A percentile compares a stretch with the other conserved stretches of the same genome.
Conservation (phyloP, 2,329 filamentous ascomycete genomes). For the Pseudogymnoascus sp. region DNA sequence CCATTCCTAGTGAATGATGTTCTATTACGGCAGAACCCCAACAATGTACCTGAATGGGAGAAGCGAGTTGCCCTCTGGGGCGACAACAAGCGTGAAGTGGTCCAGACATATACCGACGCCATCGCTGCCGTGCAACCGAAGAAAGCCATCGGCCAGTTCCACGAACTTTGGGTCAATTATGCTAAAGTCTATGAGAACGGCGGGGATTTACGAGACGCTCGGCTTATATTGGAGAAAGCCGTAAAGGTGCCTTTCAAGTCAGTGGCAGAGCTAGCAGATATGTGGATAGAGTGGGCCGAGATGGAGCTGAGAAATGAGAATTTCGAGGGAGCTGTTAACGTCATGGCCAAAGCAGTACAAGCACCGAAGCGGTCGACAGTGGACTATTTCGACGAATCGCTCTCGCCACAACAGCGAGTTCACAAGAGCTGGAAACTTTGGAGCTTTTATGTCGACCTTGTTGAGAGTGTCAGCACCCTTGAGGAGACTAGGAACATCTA, state of each 20-base stretch:
- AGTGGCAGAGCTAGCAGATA: conserved; percentile 91
- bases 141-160: conserved; percentile 86
- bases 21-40: conserved; percentile 85
- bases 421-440: conserved; percentile 99
- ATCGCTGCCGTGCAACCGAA: conserved; percentile 91
- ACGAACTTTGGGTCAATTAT: conserved; percentile 93
- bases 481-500: conserved; percentile 93
- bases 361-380: conserved; percentile 96
- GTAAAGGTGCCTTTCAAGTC: conserved; percentile 97
- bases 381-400: conserved; percentile 95
- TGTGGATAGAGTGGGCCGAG: conserved; percentile 99
- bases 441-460: conserved; percentile 98
- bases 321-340: conserved; percentile 85
- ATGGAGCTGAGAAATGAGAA: conserved; percentile 95
- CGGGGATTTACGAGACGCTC: conserved; percentile 73
- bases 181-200: conserved; percentile 93
- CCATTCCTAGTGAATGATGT: conserved; percentile 97
- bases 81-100: conserved; percentile 82
- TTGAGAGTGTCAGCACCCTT: conserved; percentile 84
- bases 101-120: conserved; percentile 89
- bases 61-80: conserved; percentile 95
- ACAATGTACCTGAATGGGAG: conserved; percentile 95
- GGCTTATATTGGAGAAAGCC: conserved; percentile 94
- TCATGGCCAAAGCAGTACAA: conserved; percentile 96
- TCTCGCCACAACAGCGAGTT: conserved; percentile 90